Percentiles rank a stretch among this genome's conserved stretches.
These are phyloP conservation scores for Aspergillus panamensis DNA, from an alignment of 495 filamentous ascomycete species.

Conservation along the genomic window DNA sequence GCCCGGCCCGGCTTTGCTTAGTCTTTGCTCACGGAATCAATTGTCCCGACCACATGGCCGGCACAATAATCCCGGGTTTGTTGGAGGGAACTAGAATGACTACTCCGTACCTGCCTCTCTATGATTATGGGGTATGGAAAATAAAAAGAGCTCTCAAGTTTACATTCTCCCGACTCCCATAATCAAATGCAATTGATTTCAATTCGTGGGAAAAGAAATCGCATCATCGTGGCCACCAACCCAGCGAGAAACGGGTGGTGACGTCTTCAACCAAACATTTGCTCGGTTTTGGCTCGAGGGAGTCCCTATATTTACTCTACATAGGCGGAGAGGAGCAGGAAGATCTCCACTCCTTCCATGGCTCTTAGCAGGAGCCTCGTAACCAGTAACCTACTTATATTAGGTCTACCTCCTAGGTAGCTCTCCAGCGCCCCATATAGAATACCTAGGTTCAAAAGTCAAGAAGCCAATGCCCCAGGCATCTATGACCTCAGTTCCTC, in stretches of 20 bases:
- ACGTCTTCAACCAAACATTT: constrained; percentile 25
- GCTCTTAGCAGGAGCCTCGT: too few relatives aligned
- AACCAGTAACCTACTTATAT: too few relatives aligned
- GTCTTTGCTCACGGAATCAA: constrained; percentile 17
- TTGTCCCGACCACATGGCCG: constrained; percentile 10
- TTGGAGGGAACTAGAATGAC: not conserved
- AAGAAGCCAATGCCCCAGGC: too few relatives aligned
- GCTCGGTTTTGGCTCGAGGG: not conserved
- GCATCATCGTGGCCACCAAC: not conserved
- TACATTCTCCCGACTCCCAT: not conserved
- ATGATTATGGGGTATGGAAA: not conserved
- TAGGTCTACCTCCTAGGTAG: too few relatives aligned
- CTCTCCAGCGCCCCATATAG: too few relatives aligned
- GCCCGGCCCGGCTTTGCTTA: constrained; percentile 20
- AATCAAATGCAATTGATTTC: not conserved
- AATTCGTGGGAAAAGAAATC: not conserved
- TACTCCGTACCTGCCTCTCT: too few relatives aligned
- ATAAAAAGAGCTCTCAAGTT: not conserved
- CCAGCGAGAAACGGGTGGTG: constrained; percentile 20
- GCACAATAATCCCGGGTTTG: not conserved
- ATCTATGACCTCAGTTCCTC: too few relatives aligned
- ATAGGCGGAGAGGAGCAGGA: not conserved
- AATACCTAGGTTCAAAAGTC: too few relatives aligned
- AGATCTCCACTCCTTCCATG: not conserved
- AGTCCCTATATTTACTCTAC: not conserved